Percentiles rank a stretch among this genome's conserved stretches.
Evolutionary conservation across 768 basidiomycete genomes (phyloP).

Genomic region (Infundibulicybe gibba): DNA sequence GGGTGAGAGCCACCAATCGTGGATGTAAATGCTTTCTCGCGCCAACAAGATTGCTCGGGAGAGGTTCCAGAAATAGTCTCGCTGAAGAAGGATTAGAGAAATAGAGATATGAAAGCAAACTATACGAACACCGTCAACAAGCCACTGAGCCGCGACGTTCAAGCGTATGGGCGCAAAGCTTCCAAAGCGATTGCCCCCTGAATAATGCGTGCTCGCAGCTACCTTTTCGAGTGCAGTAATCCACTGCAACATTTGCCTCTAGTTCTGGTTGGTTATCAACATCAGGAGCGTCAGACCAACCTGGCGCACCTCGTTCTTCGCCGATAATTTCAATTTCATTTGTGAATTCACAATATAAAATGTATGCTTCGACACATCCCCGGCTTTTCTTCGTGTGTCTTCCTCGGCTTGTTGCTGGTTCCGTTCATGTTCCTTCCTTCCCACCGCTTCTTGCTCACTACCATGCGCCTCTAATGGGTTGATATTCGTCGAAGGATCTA

Average conservation of each 20-base stretch:
- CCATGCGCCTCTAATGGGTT: conserved; percentile 43
- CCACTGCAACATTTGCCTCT: conserved; percentile 98
- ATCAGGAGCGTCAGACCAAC: not conserved
- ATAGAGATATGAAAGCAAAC: not conserved
- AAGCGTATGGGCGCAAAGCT: conserved; percentile 91
- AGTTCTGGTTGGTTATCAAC: not conserved
- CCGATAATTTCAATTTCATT: conserved; percentile 79
- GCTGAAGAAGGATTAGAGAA: conserved; percentile 36
- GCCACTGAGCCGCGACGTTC: conserved; percentile 96
- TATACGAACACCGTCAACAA: conserved; percentile 86
- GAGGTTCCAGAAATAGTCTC: conserved; percentile 98
- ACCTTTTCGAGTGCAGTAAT: conserved; percentile 87
- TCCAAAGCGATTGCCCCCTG: conserved; percentile 80
- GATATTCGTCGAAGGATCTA: conserved; percentile 78
- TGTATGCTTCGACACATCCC: conserved; percentile 86
- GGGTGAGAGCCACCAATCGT: conserved; percentile 98
- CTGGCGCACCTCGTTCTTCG: conserved; percentile 73
- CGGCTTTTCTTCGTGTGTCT: conserved; percentile 39
- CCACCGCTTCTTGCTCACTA: conserved; percentile 10
- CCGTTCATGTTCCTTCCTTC: conserved; percentile 18
- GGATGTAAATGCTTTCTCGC: conserved; percentile 86
- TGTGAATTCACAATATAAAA: conserved; percentile 94
- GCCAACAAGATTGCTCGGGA: conserved; percentile 89
- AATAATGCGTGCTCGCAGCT: conserved; percentile 73
- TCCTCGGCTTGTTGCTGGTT: conserved; percentile 27